Conservation (phyloP, 352 stramenopile genomes). For the Bremia lactucae region DNA sequence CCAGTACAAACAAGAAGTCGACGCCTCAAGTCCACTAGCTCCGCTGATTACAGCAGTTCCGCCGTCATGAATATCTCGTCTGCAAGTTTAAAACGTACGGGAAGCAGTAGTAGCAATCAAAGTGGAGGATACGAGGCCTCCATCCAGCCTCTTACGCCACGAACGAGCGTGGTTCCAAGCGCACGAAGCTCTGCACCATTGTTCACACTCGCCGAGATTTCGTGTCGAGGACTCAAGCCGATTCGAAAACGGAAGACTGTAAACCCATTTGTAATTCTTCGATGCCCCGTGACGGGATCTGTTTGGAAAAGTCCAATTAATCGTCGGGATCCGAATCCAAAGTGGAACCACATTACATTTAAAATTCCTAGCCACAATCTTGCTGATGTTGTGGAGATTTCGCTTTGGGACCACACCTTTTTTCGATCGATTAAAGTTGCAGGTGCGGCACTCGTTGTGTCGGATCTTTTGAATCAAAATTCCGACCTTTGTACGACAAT, state of each 20-base stretch:
- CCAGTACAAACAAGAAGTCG: conserved; percentile 11
- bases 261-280: conserved; percentile 44
- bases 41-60: conserved; percentile 12
- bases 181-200: conserved; percentile 4
- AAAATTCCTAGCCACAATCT: conserved; percentile 24
- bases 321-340: conserved; percentile 28
- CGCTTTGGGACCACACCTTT: conserved; percentile 54
- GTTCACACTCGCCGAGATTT: conserved; percentile 24
- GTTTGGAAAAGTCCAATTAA: conserved; percentile 41
- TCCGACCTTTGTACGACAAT: conserved; percentile 30
- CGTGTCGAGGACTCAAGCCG: conserved; percentile 27
- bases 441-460: conserved; percentile 27
- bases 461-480: conserved; percentile 33
- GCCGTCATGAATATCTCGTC: conserved; percentile 14
- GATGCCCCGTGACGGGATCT: conserved; percentile 14
- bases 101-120: conserved; percentile 28
- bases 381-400: conserved; percentile 39
- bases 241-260: conserved; percentile 46
- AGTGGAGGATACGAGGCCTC: conserved; percentile 16
- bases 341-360: conserved; percentile 32
- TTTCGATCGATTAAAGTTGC: conserved; percentile 55
- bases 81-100: conserved; percentile 16
- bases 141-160: conserved; percentile 10
- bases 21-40: conserved; percentile 19
- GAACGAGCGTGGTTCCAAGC: neutral